Evolutionary conservation across 768 basidiomycete species (phyloP).

Genomic region (Trametes sanguinea): DNA sequence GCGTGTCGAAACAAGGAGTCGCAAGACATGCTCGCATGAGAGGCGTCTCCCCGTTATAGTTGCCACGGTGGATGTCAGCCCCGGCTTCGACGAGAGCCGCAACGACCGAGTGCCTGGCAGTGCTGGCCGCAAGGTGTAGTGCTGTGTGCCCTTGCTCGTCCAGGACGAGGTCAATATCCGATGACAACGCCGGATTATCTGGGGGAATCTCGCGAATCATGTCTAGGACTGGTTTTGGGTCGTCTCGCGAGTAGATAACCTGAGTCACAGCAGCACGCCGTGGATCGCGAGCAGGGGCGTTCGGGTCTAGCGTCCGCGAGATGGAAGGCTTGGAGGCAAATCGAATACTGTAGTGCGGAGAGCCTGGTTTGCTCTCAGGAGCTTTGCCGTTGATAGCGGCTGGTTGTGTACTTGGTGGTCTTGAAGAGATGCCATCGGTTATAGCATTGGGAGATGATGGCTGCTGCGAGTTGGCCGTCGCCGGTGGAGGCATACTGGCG

Average conservation of each 20-base stretch:
- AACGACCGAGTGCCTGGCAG: conserved; percentile 70
- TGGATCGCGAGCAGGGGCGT: conserved; percentile 48
- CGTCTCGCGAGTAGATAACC: conserved; percentile 69
- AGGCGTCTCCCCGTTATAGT: conserved; percentile 92
- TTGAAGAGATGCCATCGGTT: conserved; percentile 46
- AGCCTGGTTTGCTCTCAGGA: conserved; percentile 42
- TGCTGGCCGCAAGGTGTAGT: conserved; percentile 88
- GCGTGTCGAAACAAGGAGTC: conserved; percentile 79
- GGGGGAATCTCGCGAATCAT: conserved; percentile 65
- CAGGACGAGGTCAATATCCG: conserved; percentile 79
- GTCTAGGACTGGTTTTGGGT: conserved; percentile 61
- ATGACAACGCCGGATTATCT: conserved; percentile 35
- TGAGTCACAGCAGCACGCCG: conserved; percentile 65
- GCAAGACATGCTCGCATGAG: conserved; percentile 90
- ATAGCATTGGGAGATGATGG: conserved; percentile 34
- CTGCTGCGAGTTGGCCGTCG: conserved; percentile 20
- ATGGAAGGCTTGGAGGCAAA: conserved; percentile 68
- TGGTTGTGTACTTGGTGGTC: conserved; percentile 47
- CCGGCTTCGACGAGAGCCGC: conserved; percentile 72
- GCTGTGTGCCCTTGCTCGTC: conserved; percentile 96
- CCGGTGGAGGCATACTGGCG: conserved; percentile 31
- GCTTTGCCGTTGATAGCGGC: conserved; percentile 45
- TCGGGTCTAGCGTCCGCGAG: conserved; percentile 54
- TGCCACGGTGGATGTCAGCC: conserved; percentile 89
- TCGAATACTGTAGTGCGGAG: conserved; percentile 51